Conservation (phyloP, 1,284 basidiomycete genomes). For the Butyriboletus appendiculatus region DNA sequence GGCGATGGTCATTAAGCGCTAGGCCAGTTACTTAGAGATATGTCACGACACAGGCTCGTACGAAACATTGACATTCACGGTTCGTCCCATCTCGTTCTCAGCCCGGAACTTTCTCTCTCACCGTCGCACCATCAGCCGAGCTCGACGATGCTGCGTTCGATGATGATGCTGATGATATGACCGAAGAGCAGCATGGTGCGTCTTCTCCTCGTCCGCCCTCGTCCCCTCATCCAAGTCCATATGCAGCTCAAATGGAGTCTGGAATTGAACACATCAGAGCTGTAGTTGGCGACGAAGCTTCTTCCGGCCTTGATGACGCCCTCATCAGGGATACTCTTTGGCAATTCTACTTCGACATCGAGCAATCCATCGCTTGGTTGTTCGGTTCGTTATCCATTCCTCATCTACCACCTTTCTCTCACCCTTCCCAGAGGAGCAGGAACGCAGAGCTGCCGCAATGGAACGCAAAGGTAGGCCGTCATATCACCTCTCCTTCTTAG, state of each 20-base stretch:
- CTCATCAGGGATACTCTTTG: slow-evolving; percentile 84
- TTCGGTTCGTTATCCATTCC: slow-evolving; percentile 49
- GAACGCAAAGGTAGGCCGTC: slow-evolving; percentile 82
- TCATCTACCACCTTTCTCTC: background rate
- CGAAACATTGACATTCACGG: slow-evolving; percentile 89
- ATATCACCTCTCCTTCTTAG: slow-evolving; percentile 25
- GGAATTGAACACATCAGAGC: slow-evolving; percentile 68
- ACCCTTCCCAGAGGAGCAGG: slow-evolving; percentile 54
- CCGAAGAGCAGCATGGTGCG: slow-evolving; percentile 68
- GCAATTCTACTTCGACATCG: slow-evolving; percentile 88
- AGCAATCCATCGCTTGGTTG: slow-evolving; percentile 75
- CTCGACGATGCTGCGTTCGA: slow-evolving; percentile 71
- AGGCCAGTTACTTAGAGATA: slow-evolving; percentile 27
- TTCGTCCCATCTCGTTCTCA: slow-evolving; percentile 34
- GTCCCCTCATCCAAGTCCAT: background rate
- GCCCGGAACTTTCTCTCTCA: background rate
- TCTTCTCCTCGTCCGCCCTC: background rate
- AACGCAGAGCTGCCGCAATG: slow-evolving; percentile 52
- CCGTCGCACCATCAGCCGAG: slow-evolving; percentile 54
- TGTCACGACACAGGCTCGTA: slow-evolving; percentile 91
- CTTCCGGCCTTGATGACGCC: slow-evolving; percentile 70
- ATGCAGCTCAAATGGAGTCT: slow-evolving; percentile 70
- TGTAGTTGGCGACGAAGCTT: slow-evolving; percentile 65
- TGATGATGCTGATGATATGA: slow-evolving; percentile 72
- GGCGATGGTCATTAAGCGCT: background rate